phyloP scores from a whole-genome alignment of 2,329 filamentous ascomycete genomes.

The Sarocladiaceae sp. region DNA sequence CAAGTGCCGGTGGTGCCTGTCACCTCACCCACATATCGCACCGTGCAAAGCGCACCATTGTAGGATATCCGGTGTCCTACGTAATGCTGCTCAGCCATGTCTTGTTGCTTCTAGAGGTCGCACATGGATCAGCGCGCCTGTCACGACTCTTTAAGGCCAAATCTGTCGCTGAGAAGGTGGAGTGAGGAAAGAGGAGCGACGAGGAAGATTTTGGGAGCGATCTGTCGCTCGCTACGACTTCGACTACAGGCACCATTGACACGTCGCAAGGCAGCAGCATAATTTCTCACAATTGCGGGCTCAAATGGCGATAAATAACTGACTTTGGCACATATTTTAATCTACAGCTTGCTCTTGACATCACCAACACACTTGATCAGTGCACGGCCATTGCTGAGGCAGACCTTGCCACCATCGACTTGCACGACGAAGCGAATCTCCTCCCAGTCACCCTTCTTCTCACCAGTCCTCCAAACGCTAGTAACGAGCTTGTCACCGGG shows the following conservation, averaged over 20 bases:
- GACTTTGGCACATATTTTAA: not conserved
- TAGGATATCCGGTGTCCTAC: slow-evolving; percentile 78
- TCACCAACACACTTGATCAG: slow-evolving; percentile 62
- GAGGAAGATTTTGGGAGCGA: not conserved
- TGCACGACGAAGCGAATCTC: slow-evolving; percentile 77
- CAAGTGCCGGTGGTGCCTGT: slow-evolving; percentile 73
- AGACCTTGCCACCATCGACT: slow-evolving; percentile 77
- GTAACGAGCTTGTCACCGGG: slow-evolving; percentile 79
- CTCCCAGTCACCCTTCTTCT: slow-evolving; percentile 63
- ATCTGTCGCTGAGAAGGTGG: not conserved
- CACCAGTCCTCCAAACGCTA: slow-evolving; percentile 75
- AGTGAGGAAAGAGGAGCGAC: not conserved
- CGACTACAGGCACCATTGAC: no score
- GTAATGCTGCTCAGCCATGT: slow-evolving; percentile 37
- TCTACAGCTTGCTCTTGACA: slow-evolving; percentile 60
- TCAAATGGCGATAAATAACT: no score
- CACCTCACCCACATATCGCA: slow-evolving; percentile 77
- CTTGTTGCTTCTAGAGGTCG: not conserved
- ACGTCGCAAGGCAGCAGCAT: no score
- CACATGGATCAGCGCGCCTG: not conserved
- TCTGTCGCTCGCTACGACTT: no score
- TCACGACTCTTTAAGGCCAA: not conserved
- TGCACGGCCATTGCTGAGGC: slow-evolving; percentile 81
- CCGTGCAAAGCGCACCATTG: slow-evolving; percentile 71
- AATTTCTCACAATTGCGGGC: no score